Evolutionary conservation across 2,329 filamentous ascomycete species (phyloP), one percentile per base, ranked within the genome.

Genomic region (Pestalotiopsis sp.): DNA sequence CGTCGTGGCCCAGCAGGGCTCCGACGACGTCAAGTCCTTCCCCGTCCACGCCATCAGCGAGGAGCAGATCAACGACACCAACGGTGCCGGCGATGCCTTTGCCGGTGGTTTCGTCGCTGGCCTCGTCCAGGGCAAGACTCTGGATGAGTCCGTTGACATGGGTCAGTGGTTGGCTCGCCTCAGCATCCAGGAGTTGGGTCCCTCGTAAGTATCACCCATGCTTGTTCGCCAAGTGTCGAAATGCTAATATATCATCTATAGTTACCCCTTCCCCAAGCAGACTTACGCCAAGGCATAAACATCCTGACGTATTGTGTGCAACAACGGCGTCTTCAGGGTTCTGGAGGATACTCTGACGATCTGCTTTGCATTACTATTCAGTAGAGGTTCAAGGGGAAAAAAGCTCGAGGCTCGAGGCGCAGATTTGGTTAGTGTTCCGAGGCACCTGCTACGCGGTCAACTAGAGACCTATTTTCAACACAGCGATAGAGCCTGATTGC

Each of bases 161-260:
- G 96, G 96, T 73, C 95, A 98, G 84, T 99, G 96, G 96, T 89
- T 99, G 73, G 96, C 96, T 64, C 92, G 92, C 78, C 86, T 97
- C 77, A 96, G 94, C 87, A 95, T 99, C 81, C 91, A 95, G 85
- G 95, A 98, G 84, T 86, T 98, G 76, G 96, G 96, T 76, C 95
- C 95, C 83, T 96, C 94, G 92, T 98, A 92, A 87, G 93, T 71
- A 64, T n/a, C 58, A 65, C 56, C 65, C 7, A 9, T 23, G 6
- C 5, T 52, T 52, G 4, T 9, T n/a, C 45, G 20, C 17, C n/a
- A 7, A 9, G 20, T 20, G 20, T 4, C 45, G 11, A 52, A 52
- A 52, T 23, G n/a, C 45, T 52, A 27, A 27, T 36, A 23, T 23
- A 4, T 68, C 38, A 41, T 65, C 66, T 72, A 70, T 78, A 94